Base-by-base conservation (phyloP, 176 grass and related monocot species). In the Bolboschoenus planiculmis region DNA sequence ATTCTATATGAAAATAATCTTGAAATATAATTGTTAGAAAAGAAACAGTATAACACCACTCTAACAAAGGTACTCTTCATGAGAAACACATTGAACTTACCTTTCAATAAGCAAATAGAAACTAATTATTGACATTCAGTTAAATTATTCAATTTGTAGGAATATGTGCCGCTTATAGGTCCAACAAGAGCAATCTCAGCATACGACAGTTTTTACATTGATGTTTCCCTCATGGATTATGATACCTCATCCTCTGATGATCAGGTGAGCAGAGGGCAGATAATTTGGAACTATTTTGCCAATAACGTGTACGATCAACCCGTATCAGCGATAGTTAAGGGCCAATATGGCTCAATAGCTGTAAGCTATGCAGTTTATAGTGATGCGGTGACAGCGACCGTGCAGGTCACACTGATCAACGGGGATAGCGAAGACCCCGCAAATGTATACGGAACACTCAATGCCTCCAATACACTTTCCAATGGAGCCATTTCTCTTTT, bases 161-260 rank as follows among this genome's bases (percentile, higher is more conserved):
- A 53, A 70, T 83, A 44, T 16, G n/a, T 46, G 3, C 35, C 58
- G 2, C 81, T 83, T 46, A 68, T 33, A 51, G 81, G 81, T 83
- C 81, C 81, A 50, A 67, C 81, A 47, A 83, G 81, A 83, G 81
- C 81, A 59, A 46, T 83, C 18, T 83, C 81, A 47, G 81, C 81
- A 33, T 63, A 44, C 24, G 81, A 83, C 55, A 68, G 81, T 59
- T 83, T 83, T 47, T 37, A 26, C 57, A 83, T 83, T 27, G 81
- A 83, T 44, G 29, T 83, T 63, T 63, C 35, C 70, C 81, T 83
- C 18, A 83, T 70, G 36, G 59, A 83, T 37, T 47, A 33, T 30
- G 81, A 83, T 83, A 26, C 59, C 5, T 8, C 14, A 30, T 83
- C 81, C 31, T 53, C 81, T 20, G 81, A 83, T 5, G 36, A 68